phyloP scores from a whole-genome alignment of 148 eudicot species.

The Heliamphora exappendiculata region DNA sequence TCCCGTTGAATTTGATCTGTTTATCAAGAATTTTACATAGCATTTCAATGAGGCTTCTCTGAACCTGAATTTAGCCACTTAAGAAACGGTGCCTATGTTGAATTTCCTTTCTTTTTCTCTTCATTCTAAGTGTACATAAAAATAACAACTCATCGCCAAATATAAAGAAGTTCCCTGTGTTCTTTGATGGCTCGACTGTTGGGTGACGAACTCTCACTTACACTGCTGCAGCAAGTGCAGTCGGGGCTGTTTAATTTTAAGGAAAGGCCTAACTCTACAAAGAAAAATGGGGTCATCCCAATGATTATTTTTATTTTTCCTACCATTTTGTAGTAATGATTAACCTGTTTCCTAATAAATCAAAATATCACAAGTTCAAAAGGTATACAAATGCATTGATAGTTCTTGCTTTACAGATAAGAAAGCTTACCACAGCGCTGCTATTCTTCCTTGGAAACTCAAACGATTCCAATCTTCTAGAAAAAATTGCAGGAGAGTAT shows the following conservation, averaged over 20 bases:
- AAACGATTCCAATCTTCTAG: slow-evolving; percentile 25
- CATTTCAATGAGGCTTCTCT: background rate
- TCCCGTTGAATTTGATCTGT: background rate
- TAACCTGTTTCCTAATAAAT: background rate
- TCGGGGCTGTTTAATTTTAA: background rate
- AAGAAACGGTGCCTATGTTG: background rate
- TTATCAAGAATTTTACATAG: background rate
- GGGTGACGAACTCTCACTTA: background rate
- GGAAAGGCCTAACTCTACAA: background rate
- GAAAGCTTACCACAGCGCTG: slow-evolving; percentile 47
- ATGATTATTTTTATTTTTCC: background rate
- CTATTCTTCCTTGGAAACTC: slow-evolving; percentile 19
- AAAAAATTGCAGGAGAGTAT: slow-evolving; percentile 17
- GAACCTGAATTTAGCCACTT: background rate
- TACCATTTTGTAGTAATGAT: background rate
- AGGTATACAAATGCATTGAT: background rate
- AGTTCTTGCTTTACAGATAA: background rate
- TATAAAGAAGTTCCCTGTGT: background rate
- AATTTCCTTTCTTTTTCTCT: background rate
- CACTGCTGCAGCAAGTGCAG: background rate
- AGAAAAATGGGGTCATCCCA: background rate
- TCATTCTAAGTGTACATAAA: background rate
- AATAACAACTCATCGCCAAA: background rate
- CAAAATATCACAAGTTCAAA: background rate
- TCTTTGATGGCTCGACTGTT: background rate